Percentiles rank a stretch among this genome's conserved stretches.
Conservation (phyloP, 2,329 filamentous ascomycete genomes). For the Leptographium radiaticola region DNA sequence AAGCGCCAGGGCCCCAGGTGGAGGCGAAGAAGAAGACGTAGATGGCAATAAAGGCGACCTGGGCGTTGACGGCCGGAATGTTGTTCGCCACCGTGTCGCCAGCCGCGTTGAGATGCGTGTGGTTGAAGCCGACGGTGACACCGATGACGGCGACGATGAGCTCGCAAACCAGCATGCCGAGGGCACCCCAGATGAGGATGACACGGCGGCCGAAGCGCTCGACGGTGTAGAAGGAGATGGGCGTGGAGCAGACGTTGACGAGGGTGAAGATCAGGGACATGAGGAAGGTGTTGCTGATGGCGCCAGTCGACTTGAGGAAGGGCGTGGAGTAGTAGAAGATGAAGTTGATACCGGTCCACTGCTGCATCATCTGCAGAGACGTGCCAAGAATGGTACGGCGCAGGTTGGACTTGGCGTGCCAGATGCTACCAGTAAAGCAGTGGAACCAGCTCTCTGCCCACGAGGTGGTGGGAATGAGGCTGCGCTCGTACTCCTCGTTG, state of each 20-base stretch:
- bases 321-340: constrained; percentile 80
- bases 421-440: constrained; percentile 53
- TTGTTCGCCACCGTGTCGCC: constrained; percentile 35
- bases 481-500: constrained; percentile 76
- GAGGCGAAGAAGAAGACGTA: constrained; percentile 89
- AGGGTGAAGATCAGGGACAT: constrained; percentile 77
- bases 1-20: constrained; percentile 75
- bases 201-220: constrained; percentile 70
- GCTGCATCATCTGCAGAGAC: constrained; percentile 70
- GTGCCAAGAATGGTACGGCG: constrained; percentile 60
- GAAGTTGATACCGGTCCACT: constrained; percentile 76
- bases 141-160: constrained; percentile 74
- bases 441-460: constrained; percentile 58
- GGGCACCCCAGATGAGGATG: constrained; percentile 65
- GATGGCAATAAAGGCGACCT: constrained; percentile 82
- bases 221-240: constrained; percentile 75
- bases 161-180: constrained; percentile 76
- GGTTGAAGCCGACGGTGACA: constrained; percentile 43
- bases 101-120: constrained; percentile 31
- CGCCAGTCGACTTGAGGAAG: constrained; percentile 69
- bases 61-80: constrained; percentile 46
- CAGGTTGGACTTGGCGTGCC: constrained; percentile 50
- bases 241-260: constrained; percentile 77
- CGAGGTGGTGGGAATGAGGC: constrained; percentile 48
- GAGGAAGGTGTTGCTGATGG: constrained; percentile 66